Base-by-base conservation (phyloP, 1,139 yeast species). In the Scheffersomyces segobiensis region DNA sequence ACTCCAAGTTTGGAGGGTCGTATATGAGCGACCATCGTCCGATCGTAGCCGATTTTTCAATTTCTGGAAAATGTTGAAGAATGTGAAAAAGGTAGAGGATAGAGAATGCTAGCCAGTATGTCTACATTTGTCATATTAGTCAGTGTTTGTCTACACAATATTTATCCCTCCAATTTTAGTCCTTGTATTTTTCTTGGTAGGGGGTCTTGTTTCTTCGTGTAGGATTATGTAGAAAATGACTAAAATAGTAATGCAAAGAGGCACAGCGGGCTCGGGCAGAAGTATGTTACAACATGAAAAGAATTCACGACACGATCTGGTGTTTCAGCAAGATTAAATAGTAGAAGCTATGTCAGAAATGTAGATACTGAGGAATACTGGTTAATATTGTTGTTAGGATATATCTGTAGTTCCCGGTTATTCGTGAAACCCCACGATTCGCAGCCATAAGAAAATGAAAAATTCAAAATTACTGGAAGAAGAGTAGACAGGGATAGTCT, bases 21-120 rank as follows among this genome's bases (percentile, higher is more conserved):
- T 79, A 76, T 59, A 76, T 81, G 67, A 82, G 86, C 65, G 87
- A 84, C 63, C 88, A 84, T 66, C 74, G 88, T 53, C 88, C 88
- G 0, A 67, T 84, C 24, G 79, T 82, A 32, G 84, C 81, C 2
- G 87, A 84, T 60, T 70, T 77, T 19, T 2, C 5, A 12, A 17
- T 59, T 22, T n/a, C 50, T 20, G 50, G 50, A 20, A 48, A 48
- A 26, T 48, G 50, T n/a, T 48, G 24, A 24, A 20, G 19, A 18
- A 19, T 19, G 17, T 10, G 3, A 32, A 32, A 32, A 3, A 14
- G 17, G 42, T 32, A 14, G 17, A 10, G 17, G 12, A 10, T 32
- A 32, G 42, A 32, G 42, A 32, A 32, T 24, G 26, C 7, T 24
- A 12, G 17, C 12, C 42, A 32, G 12, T 10, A 24, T 32, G 17